Base-by-base conservation (phyloP, 2,329 filamentous ascomycete species). In the Cladophialophora psammophila region DNA sequence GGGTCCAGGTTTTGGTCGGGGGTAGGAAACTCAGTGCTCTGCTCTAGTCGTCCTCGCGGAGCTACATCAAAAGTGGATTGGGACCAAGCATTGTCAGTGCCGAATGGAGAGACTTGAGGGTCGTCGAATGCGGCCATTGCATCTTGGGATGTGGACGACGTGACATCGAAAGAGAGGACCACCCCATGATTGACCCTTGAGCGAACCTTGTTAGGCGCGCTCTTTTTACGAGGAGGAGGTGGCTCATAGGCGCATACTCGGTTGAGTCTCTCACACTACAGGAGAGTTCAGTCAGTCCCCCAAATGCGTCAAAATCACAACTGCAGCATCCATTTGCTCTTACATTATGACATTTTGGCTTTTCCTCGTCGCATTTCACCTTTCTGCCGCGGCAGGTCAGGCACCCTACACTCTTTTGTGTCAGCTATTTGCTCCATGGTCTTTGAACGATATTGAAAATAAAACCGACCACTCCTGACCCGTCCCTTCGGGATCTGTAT, bases 331-430 rank as follows among this genome's bases (percentile, higher is more conserved):
- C 34, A 48, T 3, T 34, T 20, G 5, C 52, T 35, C 56, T 20
- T 57, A 52, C 63, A 53, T 61, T 61, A 13, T n/a, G 57, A 38
- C 65, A 65, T 26, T 48, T 57, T 6, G 65, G 62, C 52, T 36
- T 59, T 31, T 65, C 55, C 40, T 68, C 65, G 31, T 53, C 55
- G 20, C 65, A 68, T 54, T 68, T 68, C 6, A 68, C 63, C 58
- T 64, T 68, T 48, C 62, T 45, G 12, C 50, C 38, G 13, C 62
- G 55, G 45, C 65, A 68, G 7, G 65, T 68, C 50, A 65, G 35
- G 62, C 65, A 68, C 18, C 65, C 65, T 48, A 8, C 20, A 3
- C 8, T n/a, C 5, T 20, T 20, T 26, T 10, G 42, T 8, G 42
- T 48, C 18, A 48, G 42, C 18, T 20, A 48, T 5, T 48, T 40